These are phyloP conservation scores for Hymenoscyphus scutula DNA, from an alignment of 2,329 filamentous ascomycete genomes.

Conservation along the genomic window DNA sequence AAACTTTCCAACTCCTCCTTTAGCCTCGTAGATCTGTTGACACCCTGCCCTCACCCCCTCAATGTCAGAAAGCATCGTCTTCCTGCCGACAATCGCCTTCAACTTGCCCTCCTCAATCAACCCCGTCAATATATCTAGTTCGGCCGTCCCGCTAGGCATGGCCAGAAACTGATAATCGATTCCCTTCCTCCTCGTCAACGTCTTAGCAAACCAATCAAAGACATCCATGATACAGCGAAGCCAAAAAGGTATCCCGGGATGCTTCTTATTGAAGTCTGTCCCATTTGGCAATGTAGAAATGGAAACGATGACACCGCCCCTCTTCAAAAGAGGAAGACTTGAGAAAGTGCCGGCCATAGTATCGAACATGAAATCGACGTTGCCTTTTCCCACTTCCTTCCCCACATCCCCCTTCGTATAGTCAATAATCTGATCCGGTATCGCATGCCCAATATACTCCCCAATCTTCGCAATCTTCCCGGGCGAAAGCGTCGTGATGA, in stretches of 20 bases:
- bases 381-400: slow-evolving; percentile 35
- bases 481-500: slow-evolving; percentile 46
- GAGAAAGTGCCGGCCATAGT: slow-evolving; percentile 39
- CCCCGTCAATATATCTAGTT: slow-evolving; percentile 35
- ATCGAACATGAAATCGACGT: slow-evolving; percentile 46
- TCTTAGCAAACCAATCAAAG: slow-evolving; percentile 32
- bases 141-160: slow-evolving; percentile 35
- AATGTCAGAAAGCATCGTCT: slow-evolving; percentile 37
- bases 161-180: slow-evolving; percentile 35
- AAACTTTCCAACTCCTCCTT: slow-evolving; percentile 43
- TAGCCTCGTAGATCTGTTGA: slow-evolving; percentile 38
- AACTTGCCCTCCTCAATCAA: slow-evolving; percentile 36
- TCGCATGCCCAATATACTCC: slow-evolving; percentile 40
- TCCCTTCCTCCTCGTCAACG: slow-evolving; percentile 18
- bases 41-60: slow-evolving; percentile 40
- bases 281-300: slow-evolving; percentile 40
- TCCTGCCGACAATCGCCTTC: slow-evolving; percentile 38
- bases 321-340: slow-evolving; percentile 40
- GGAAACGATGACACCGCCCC: slow-evolving; percentile 38
- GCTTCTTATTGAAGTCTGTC: slow-evolving; percentile 34
- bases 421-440: slow-evolving; percentile 42
- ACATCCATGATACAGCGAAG: slow-evolving; percentile 32
- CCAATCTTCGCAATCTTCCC: slow-evolving; percentile 40
- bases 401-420: slow-evolving; percentile 39
- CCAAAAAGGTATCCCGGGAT: slow-evolving; percentile 30